These are phyloP conservation scores for Ochromonadaceae sp. DNA, from an alignment of 352 stramenopile genomes.

Conservation along the genomic window DNA sequence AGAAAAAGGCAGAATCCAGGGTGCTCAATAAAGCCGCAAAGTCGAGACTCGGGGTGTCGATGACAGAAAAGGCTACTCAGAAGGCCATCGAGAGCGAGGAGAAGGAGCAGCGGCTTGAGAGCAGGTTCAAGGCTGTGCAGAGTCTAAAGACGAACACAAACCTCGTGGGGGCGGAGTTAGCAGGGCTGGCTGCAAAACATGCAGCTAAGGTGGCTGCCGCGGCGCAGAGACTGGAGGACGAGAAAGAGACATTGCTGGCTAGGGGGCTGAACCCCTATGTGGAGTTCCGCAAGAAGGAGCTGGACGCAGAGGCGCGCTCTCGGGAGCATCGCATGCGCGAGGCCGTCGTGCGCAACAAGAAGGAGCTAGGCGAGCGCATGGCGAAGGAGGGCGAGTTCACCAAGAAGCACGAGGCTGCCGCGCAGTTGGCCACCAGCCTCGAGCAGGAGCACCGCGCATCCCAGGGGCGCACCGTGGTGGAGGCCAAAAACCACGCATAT, in stretches of 20 bases:
- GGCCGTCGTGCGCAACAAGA: constrained; percentile 21
- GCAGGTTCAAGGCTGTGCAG: constrained; percentile 25
- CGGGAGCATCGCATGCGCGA: constrained; percentile 7
- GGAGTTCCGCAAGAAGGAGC: constrained; percentile 23
- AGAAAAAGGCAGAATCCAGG: not conserved
- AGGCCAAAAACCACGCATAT: constrained; percentile 30
- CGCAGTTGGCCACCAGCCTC: not conserved
- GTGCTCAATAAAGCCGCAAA: not conserved
- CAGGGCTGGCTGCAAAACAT: constrained; percentile 16
- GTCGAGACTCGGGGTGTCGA: no score
- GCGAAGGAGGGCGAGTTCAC: constrained; percentile 18
- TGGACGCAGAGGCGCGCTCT: constrained; percentile 14
- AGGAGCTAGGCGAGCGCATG: constrained; percentile 10
- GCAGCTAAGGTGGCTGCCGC: not conserved
- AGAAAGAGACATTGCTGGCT: constrained; percentile 17
- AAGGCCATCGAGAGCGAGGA: no score
- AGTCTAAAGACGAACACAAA: constrained; percentile 25
- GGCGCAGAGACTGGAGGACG: constrained; percentile 21
- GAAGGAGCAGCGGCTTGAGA: no score
- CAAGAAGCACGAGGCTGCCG: constrained; percentile 21
- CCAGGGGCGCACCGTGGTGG: constrained; percentile 28
- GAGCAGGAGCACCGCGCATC: constrained; percentile 20
- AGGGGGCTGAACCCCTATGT: constrained; percentile 28
- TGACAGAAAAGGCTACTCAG: no score
- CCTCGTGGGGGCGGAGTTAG: constrained; percentile 12